phyloP scores from a whole-genome alignment of 768 basidiomycete species.

The Pulveroboletus sp. region DNA sequence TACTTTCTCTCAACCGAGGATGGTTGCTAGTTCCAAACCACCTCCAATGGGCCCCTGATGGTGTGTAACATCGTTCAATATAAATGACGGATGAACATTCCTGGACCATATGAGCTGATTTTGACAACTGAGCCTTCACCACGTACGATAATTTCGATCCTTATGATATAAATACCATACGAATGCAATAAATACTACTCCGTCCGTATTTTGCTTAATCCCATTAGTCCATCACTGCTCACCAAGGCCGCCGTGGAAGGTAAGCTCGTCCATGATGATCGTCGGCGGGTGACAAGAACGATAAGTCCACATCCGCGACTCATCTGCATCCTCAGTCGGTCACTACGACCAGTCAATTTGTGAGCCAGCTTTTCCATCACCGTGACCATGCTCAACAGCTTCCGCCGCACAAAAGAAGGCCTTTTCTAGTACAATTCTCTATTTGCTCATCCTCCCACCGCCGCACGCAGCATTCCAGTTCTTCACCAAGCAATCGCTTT shows the following conservation, averaged over 20 bases:
- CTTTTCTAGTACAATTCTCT: neutral
- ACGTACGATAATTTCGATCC: no score
- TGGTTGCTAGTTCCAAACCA: conserved; percentile 33
- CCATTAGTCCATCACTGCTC: conserved; percentile 29
- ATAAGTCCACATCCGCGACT: neutral
- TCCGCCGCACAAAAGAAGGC: neutral
- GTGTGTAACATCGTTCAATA: neutral
- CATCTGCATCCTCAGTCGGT: neutral
- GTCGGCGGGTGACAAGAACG: no score
- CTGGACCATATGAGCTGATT: no score
- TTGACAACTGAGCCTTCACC: no score
- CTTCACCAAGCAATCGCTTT: neutral
- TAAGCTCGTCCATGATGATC: conserved; percentile 58
- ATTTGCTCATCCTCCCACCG: neutral
- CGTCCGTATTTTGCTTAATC: no score
- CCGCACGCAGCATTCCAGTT: neutral
- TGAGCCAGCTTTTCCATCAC: neutral
- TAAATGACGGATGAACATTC: no score
- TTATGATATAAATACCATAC: no score
- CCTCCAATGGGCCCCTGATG: conserved; percentile 45
- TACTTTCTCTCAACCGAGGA: conserved; percentile 29
- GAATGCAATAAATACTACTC: no score
- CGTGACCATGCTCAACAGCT: neutral
- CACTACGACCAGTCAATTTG: neutral
- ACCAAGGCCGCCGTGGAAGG: conserved; percentile 91